Percentiles rank a stretch among this genome's conserved stretches.
Conservation (phyloP, 73 alveolate genomes). For the Symbiodinium natans region DNA sequence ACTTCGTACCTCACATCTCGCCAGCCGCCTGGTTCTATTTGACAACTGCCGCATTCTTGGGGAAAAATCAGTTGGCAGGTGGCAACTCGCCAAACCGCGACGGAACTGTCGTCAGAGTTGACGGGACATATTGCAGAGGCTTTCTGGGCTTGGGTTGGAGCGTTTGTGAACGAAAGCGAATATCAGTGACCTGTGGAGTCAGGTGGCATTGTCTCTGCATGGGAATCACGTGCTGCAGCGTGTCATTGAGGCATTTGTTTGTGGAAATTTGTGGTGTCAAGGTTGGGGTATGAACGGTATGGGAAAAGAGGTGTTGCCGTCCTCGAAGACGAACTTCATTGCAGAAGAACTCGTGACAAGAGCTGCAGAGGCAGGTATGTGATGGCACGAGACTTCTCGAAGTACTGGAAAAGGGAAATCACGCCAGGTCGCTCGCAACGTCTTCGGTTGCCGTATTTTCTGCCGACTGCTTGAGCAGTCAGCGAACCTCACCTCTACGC, state of each 20-base stretch:
- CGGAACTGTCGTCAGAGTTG: slow-evolving; percentile 45
- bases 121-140: slow-evolving; percentile 74
- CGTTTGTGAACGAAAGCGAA: no score
- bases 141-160: no score
- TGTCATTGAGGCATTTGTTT: slow-evolving; percentile 30
- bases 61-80: no score
- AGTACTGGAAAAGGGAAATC: neutral
- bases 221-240: slow-evolving; percentile 80
- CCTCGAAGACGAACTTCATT: slow-evolving; percentile 54
- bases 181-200: neutral
- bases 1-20: no score
- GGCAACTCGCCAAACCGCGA: slow-evolving; percentile 43
- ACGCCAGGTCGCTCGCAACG: slow-evolving; percentile 62
- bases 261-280: neutral
- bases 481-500: slow-evolving; percentile 22
- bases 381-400: neutral
- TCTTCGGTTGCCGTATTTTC: slow-evolving; percentile 81
- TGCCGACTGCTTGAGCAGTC: slow-evolving; percentile 78
- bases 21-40: no score
- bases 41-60: no score
- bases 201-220: slow-evolving; percentile 60
- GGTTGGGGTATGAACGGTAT: neutral
- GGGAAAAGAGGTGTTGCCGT: slow-evolving; percentile 31
- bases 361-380: slow-evolving; percentile 28
- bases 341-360: slow-evolving; percentile 34